Evolutionary conservation across 2,329 filamentous ascomycete genomes (phyloP).

Genomic region (Arthrinium phaeospermum): DNA sequence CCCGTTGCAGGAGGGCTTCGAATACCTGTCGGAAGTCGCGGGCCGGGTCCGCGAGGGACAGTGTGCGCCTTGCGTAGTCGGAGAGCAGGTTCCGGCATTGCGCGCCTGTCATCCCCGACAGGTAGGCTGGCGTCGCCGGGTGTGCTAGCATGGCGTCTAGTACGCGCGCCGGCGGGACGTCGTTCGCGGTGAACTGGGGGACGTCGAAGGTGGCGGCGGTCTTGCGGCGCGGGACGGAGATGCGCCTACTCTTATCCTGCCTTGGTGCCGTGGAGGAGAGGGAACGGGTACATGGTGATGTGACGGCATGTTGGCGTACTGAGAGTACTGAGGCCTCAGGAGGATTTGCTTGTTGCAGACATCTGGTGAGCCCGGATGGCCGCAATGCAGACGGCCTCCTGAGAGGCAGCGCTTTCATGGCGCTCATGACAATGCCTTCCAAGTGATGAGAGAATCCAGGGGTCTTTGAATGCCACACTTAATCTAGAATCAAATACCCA

Average conservation of each 20-base stretch:
- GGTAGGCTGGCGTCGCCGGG: conserved; percentile 3
- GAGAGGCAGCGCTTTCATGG: background rate
- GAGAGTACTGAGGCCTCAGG: background rate
- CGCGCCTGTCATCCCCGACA: background rate
- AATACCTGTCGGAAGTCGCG: background rate
- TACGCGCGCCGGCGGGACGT: background rate
- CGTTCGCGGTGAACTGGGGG: background rate
- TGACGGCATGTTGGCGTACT: background rate
- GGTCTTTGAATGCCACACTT: background rate
- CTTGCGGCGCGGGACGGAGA: background rate
- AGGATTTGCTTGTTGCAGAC: background rate
- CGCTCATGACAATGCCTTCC: background rate
- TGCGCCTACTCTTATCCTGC: background rate
- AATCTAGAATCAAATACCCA: background rate
- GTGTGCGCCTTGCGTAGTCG: background rate
- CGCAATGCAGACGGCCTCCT: background rate
- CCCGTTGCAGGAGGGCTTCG: background rate
- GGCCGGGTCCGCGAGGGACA: background rate
- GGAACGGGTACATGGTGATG: background rate
- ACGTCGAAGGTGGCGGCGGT: background rate
- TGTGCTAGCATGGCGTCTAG: conserved; percentile 7
- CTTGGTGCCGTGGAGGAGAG: background rate
- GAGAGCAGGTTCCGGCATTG: background rate
- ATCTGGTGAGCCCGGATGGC: background rate
- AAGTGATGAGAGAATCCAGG: background rate